These are phyloP conservation scores for Gaultheria prostrata DNA, from an alignment of 148 eudicot genomes.

Conservation along the genomic window DNA sequence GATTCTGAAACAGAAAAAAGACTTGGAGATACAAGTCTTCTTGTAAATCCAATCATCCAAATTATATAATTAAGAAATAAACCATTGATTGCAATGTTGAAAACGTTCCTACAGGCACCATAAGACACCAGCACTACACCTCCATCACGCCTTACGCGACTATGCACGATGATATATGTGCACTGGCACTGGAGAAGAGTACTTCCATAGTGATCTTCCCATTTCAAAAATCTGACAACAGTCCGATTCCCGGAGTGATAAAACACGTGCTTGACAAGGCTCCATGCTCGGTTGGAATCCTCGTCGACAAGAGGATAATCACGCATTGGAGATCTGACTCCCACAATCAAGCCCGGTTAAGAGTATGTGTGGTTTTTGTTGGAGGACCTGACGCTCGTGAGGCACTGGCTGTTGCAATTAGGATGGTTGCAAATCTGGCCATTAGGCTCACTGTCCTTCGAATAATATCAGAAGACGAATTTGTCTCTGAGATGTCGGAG, in stretches of 20 bases:
- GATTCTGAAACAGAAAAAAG: not conserved
- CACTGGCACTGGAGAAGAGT: slow-evolving; percentile 17
- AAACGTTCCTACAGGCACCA: not conserved
- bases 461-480: slow-evolving; percentile 8
- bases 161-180: slow-evolving; percentile 22
- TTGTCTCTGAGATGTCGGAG: not conserved
- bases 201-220: slow-evolving; percentile 14
- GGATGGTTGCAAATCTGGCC: slow-evolving; percentile 12
- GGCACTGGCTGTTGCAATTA: slow-evolving; percentile 13
- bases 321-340: not conserved
- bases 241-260: not conserved
- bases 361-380: slow-evolving; percentile 7
- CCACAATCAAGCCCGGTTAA: not conserved
- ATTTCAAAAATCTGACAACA: slow-evolving; percentile 15
- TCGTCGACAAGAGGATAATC: slow-evolving; percentile 14
- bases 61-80: not conserved
- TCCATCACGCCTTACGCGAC: slow-evolving; percentile 7
- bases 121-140: slow-evolving; percentile 14
- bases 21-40: not conserved
- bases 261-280: slow-evolving; percentile 21
- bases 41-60: not conserved
- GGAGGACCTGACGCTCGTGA: slow-evolving; percentile 21
- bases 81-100: not conserved
- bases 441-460: slow-evolving; percentile 12
- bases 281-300: slow-evolving; percentile 20